Evolutionary conservation across 2,329 filamentous ascomycete species (phyloP), one percentile per base, ranked within the genome.

Genomic region (Leptographium radiaticola): DNA sequence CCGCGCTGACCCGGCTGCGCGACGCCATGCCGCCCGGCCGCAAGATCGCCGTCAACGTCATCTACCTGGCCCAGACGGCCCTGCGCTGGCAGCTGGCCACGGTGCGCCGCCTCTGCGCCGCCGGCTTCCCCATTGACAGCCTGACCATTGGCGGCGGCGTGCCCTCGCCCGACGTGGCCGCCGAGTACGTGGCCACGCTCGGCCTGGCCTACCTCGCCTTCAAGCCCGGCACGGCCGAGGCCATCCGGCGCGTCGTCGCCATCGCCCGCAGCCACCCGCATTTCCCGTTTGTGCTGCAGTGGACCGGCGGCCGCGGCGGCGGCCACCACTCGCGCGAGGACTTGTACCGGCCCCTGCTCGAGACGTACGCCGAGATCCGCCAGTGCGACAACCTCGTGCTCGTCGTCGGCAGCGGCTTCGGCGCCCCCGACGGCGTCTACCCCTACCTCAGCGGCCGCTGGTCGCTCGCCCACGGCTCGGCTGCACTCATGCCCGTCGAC

Each of bases 261-360:
- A 90, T 96, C 63, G 89, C 90, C 59, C 93, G 87, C 70, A 87
- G 88, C n/a, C 91, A 95, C 67, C 89, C 90, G 2, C 84, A 80
- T 31, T 95, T 96, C 76, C 90, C 90, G n/a, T 80, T 95, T 51
- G 82, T 95, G 52, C 74, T 95, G 58, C 90, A 96, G 70, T 96
- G 90, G 90, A 96, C 90, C 57, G 90, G 90, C 65, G 90, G 90
- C 43, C 86, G 90, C 70, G 90, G 89, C 60, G 90, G 90, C 72
- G 90, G 90, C 55, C 90, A 95, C 68, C 90, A 96, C 72, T 95
- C 89, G 1, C 95, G 84, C 58, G 90, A 96, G 67, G 90, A 96
- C 68, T 95, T 96, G 76, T 90, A 95, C 68, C 84, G 90, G 64
- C 90, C 90, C 7, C 84, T 96, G 45, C 74, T 96, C 9, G 83